Evolutionary conservation across 108 stramenopile species (phyloP).

Genomic region (Ochromonas danica): DNA sequence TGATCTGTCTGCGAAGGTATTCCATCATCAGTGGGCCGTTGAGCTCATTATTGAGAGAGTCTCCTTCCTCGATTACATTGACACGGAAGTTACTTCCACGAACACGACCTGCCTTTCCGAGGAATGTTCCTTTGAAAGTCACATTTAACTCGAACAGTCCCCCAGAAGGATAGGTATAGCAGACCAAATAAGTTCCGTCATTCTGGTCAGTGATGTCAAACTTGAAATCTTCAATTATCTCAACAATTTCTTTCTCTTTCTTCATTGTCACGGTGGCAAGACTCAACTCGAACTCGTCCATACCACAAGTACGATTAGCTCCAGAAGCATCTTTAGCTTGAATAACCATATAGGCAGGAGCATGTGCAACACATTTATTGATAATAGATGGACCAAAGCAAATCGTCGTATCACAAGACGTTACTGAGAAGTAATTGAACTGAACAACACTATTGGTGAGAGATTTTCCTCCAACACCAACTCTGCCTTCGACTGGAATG

Average conservation of each 20-base stretch:
- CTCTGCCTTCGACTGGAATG: conserved; percentile 61
- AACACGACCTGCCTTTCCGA: conserved; percentile 61
- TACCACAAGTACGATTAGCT: conserved; percentile 64
- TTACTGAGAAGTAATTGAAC: conserved; percentile 70
- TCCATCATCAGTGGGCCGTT: conserved; percentile 54
- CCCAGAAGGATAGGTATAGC: conserved; percentile 52
- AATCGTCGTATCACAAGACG: conserved; percentile 59
- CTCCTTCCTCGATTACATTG: conserved; percentile 33
- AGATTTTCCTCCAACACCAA: conserved; percentile 62
- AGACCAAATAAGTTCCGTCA: conserved; percentile 68
- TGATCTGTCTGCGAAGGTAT: conserved; percentile 46
- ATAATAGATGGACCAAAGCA: conserved; percentile 60
- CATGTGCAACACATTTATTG: conserved; percentile 50
- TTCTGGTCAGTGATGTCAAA: conserved; percentile 40
- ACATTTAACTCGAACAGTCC: conserved; percentile 61
- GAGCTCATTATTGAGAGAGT: conserved; percentile 45
- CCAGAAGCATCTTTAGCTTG: conserved; percentile 66
- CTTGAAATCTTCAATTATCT: conserved; percentile 13
- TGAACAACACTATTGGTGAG: conserved; percentile 63
- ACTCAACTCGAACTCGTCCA: conserved; percentile 66
- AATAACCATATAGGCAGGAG: conserved; percentile 61
- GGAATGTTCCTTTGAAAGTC: conserved; percentile 69
- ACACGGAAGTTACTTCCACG: conserved; percentile 66
- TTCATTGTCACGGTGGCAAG: conserved; percentile 25
- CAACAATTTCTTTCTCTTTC: conserved; percentile 45